These are phyloP conservation scores for Saturnispora halmiae DNA, from an alignment of 805 yeast genomes.

Conservation along the genomic window DNA sequence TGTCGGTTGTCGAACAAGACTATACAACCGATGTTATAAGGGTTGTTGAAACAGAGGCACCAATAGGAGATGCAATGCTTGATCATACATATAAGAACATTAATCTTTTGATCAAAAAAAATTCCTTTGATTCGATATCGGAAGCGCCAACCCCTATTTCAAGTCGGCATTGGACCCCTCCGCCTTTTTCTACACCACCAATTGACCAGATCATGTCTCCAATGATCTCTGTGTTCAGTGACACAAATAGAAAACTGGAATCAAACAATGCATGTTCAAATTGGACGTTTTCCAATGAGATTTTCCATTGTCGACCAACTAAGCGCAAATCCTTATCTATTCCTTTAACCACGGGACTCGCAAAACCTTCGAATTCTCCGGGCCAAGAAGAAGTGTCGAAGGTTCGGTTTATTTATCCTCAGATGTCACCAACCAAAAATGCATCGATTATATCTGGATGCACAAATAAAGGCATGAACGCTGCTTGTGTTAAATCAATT, in stretches of 20 bases:
- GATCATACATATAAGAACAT: conserved; percentile 5
- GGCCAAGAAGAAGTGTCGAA: too few species aligned
- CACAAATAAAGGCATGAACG: background rate
- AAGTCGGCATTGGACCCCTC: conserved; percentile 7
- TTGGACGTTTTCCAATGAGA: too few species aligned
- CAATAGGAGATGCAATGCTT: background rate
- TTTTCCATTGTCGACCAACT: conserved; percentile 2
- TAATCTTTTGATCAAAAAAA: conserved; percentile 2
- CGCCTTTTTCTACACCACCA: background rate
- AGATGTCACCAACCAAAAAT: background rate
- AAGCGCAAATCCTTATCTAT: background rate
- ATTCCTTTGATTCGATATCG: conserved; percentile 2
- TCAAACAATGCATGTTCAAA: too few species aligned
- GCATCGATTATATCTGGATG: background rate
- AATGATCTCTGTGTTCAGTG: background rate
- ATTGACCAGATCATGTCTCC: background rate
- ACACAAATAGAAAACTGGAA: too few species aligned
- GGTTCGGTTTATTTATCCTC: conserved; percentile 1
- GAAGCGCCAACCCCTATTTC: conserved; percentile 2
- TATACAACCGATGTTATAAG: too few species aligned
- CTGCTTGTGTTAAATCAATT: background rate
- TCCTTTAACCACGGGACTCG: background rate
- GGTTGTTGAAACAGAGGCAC: too few species aligned
- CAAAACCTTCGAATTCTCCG: too few species aligned
- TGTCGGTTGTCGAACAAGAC: too few species aligned